Evolutionary conservation across 2,329 filamentous ascomycete genomes (phyloP).

Genomic region (Ophiosphaerella narmari): DNA sequence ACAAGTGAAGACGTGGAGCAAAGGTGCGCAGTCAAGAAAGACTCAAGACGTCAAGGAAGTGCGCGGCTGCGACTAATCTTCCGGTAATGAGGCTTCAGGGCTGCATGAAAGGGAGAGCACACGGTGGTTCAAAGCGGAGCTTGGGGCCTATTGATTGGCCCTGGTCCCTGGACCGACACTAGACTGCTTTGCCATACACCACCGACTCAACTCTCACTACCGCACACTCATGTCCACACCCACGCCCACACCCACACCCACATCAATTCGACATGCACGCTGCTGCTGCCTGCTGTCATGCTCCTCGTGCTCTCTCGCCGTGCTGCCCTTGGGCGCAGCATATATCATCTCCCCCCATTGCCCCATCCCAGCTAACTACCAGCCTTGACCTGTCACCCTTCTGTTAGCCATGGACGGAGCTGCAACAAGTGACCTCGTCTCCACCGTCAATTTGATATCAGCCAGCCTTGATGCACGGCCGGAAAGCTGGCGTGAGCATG

Average conservation of each 20-base stretch:
- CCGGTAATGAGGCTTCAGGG: too few species aligned
- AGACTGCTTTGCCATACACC: background rate
- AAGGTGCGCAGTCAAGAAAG: too few species aligned
- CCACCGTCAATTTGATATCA: constrained; percentile 40
- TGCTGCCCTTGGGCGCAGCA: too few species aligned
- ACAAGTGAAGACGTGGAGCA: too few species aligned
- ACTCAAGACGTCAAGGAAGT: constrained; percentile 11
- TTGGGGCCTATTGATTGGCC: constrained; percentile 24
- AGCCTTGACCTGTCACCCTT: too few species aligned
- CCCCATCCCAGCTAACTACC: too few species aligned
- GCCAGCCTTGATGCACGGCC: constrained; percentile 39
- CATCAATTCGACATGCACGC: too few species aligned
- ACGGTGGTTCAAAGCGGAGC: constrained; percentile 25
- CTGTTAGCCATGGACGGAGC: constrained; percentile 18
- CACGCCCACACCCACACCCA: too few species aligned
- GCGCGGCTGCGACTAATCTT: constrained; percentile 1
- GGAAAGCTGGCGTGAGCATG: constrained; percentile 34
- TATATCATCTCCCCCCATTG: too few species aligned
- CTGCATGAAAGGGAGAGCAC: constrained; percentile 11
- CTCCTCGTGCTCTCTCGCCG: too few species aligned
- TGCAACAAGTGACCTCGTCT: constrained; percentile 16
- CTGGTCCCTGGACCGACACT: background rate
- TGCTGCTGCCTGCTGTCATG: too few species aligned
- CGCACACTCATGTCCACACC: too few species aligned
- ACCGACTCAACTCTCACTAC: background rate